Conservation (phyloP, 2,329 filamentous ascomycete species). For the Ceratocystiopsis brevicomis region DNA sequence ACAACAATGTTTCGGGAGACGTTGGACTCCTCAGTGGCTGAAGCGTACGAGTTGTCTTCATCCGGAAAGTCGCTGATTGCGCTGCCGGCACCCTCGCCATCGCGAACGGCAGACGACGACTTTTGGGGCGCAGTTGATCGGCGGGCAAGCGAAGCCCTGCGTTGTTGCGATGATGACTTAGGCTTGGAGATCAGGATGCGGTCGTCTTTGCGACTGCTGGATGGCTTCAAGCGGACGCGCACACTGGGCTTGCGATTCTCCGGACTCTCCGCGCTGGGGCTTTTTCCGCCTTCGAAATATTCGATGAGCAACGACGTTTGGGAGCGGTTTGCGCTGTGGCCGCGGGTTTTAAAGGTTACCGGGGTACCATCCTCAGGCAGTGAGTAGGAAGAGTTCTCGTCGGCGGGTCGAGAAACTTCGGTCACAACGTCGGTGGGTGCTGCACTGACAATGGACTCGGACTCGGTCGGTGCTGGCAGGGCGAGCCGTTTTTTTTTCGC, state of each 20-base stretch:
- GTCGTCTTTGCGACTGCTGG: slow-evolving; percentile 48
- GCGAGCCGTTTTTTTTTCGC: slow-evolving; percentile 31
- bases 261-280: slow-evolving; percentile 28
- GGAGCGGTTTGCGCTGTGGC: slow-evolving; percentile 41
- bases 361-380: slow-evolving; percentile 76
- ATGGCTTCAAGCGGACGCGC: slow-evolving; percentile 60
- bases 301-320: slow-evolving; percentile 88
- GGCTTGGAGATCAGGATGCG: slow-evolving; percentile 77
- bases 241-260: slow-evolving; percentile 64
- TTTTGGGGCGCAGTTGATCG: slow-evolving; percentile 31
- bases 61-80: slow-evolving; percentile 16
- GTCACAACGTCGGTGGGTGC: slow-evolving; percentile 44
- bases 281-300: slow-evolving; percentile 73
- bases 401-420: slow-evolving; percentile 48
- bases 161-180: slow-evolving; percentile 29
- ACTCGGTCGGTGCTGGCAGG: slow-evolving; percentile 63
- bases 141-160: slow-evolving; percentile 41
- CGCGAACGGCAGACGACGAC: slow-evolving; percentile 12
- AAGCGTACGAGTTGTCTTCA: slow-evolving; percentile 52
- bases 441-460: slow-evolving; percentile 28
- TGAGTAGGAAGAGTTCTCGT: slow-evolving; percentile 57
- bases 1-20: slow-evolving; percentile 65
- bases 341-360: slow-evolving; percentile 71
- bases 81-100: slow-evolving; percentile 22
- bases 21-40: slow-evolving; percentile 62